phyloP scores from a whole-genome alignment of 2,329 filamentous ascomycete species.

The Phoma sp. region DNA sequence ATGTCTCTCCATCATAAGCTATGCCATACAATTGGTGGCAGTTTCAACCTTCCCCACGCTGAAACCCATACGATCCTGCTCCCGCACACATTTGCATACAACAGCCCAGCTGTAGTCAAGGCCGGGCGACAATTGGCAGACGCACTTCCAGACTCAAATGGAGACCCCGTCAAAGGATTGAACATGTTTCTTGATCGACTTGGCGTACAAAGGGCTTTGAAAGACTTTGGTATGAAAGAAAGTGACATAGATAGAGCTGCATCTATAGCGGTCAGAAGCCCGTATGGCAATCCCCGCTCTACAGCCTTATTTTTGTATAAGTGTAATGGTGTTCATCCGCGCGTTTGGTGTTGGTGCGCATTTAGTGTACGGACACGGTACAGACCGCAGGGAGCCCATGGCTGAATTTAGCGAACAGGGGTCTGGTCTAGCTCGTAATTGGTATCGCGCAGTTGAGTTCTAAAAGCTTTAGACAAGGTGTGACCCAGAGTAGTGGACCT shows the following conservation, averaged over 20 bases:
- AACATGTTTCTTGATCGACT: neutral
- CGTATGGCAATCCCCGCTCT: neutral
- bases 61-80: slow-evolving; percentile 71
- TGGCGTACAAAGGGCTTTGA: neutral
- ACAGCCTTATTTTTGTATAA: no score
- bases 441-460: no score
- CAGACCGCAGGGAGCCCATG: no score
- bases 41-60: slow-evolving; percentile 69
- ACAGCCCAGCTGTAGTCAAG: slow-evolving; percentile 42
- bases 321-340: no score
- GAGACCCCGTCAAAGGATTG: neutral
- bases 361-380: no score
- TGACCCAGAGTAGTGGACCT: no score
- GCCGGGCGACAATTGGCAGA: neutral
- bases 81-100: slow-evolving; percentile 70
- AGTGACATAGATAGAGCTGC: neutral
- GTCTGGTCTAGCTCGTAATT: no score
- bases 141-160: neutral
- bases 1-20: slow-evolving; percentile 75
- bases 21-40: slow-evolving; percentile 70
- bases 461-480: no score
- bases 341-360: no score
- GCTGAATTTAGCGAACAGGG: no score
- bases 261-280: neutral
- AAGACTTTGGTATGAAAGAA: neutral